These are phyloP conservation scores for Chenopodium berlandieri DNA, from an alignment of 148 eudicot genomes.

Conservation along the genomic window DNA sequence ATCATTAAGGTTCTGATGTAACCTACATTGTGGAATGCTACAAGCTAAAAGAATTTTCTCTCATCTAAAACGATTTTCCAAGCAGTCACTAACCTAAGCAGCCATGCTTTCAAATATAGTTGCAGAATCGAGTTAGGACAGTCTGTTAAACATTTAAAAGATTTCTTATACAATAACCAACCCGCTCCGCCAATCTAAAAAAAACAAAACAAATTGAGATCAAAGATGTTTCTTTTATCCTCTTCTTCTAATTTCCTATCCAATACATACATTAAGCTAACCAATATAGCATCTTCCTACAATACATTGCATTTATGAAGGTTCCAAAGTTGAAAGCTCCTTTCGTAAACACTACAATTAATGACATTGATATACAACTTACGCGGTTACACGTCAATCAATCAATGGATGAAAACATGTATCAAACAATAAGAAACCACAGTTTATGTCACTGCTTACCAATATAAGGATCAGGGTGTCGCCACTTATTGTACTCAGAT, in stretches of 20 bases:
- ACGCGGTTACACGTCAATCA: not conserved
- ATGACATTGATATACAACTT: not conserved
- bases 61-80: not conserved
- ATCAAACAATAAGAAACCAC: not conserved
- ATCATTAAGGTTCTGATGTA: not conserved
- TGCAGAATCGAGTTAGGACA: not conserved
- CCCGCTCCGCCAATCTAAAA: not conserved
- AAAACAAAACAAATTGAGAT: not conserved
- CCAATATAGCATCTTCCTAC: not conserved
- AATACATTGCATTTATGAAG: not conserved
- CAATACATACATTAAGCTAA: not conserved
- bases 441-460: conserved; percentile 45
- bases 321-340: not conserved
- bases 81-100: not conserved
- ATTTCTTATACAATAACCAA: not conserved
- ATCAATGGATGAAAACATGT: not conserved
- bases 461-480: conserved; percentile 96
- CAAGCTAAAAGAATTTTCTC: not conserved
- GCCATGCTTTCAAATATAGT: not conserved
- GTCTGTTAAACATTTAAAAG: not conserved
- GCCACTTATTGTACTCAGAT: conserved; percentile 69
- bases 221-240: not conserved
- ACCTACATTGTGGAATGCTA: not conserved
- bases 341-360: not conserved
- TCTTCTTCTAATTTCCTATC: not conserved